Base-by-base conservation (phyloP, 768 basidiomycete species). In the Trametes maxima region DNA sequence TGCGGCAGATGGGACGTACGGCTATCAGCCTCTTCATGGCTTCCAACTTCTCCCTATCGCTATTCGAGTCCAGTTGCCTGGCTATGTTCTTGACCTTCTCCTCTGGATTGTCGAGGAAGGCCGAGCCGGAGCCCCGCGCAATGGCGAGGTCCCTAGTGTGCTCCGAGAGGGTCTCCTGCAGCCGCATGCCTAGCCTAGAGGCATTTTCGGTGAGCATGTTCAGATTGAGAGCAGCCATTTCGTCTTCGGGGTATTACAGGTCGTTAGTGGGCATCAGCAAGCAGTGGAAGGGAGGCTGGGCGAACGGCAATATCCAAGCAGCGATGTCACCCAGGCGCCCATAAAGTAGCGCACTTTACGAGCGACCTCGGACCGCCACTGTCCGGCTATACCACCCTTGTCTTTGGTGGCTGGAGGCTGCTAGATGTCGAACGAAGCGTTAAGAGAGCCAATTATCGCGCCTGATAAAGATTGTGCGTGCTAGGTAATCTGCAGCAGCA, bases 11-110 rank as follows among this genome's bases (percentile, higher is more conserved):
- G n/a, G 19, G 8, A 82, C 90, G 68, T 72, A 97, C 95, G 45
- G 95, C 96, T 60, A 98, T 85, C 53, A 99, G 83, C 63, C 94
- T 80, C 76, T 96, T 97, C 88, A 99, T 89, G 3, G 94, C 96
- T 65, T 98, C 95, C 52, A 96, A 76, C 69, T 95, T 92, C 71
- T 98, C 96, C 58, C 87, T 79, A 68, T 98, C 97, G 59, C 87
- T 89, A 65, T 81, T 89, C 3, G 90, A 92, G 68, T 97, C 94
- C 36, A 99, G 83, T 71, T 98, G 89, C 68, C 87, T 88, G 60
- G 84, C 82, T 35, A 98, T 90, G 69, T 94, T 88, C 73, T 86
- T 87, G 53, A 86, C 77, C 72, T 90, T 91, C 70, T 97, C 95
- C 67, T 95, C 91, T 5, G 85, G 77, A 50, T 78, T 78, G 67